These are phyloP conservation scores for Scopulariopsis brevicaulis DNA, from an alignment of 2,329 filamentous ascomycete genomes.

Conservation along the genomic window DNA sequence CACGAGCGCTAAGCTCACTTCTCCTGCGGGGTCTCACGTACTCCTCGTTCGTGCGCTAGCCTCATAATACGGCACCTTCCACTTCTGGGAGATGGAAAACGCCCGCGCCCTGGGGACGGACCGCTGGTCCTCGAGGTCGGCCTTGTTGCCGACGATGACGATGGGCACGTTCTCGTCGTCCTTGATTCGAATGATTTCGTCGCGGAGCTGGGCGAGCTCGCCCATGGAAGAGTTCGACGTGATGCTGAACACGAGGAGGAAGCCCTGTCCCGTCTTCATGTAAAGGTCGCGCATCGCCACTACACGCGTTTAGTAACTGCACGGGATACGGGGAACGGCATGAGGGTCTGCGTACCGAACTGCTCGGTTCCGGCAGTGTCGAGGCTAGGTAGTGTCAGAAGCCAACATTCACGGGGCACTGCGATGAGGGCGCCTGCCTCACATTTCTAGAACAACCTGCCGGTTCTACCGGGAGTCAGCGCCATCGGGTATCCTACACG, in stretches of 20 bases:
- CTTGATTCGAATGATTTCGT: conserved; percentile 87
- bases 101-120: conserved; percentile 67
- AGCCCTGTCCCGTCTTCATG: conserved; percentile 89
- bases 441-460: conserved; percentile 86
- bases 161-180: conserved; percentile 77
- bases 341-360: conserved; percentile 57
- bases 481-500: background rate
- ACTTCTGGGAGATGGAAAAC: conserved; percentile 75
- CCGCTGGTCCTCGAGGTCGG: conserved; percentile 77
- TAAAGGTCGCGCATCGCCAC: conserved; percentile 68
- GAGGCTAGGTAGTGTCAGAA: conserved; percentile 38
- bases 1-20: background rate
- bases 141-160: conserved; percentile 88
- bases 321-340: background rate
- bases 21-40: conserved; percentile 23
- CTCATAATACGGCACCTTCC: conserved; percentile 87
- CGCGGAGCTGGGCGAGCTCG: conserved; percentile 69
- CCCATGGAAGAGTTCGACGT: conserved; percentile 74
- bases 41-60: conserved; percentile 68
- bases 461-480: conserved; percentile 47
- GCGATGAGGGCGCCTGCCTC: conserved; percentile 13
- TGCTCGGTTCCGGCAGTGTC: conserved; percentile 89
- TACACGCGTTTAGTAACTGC: conserved; percentile 13
- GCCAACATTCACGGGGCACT: background rate
- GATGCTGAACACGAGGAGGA: conserved; percentile 86